phyloP scores from a whole-genome alignment of 768 basidiomycete genomes.

The Cystofilobasidium ferigula region DNA sequence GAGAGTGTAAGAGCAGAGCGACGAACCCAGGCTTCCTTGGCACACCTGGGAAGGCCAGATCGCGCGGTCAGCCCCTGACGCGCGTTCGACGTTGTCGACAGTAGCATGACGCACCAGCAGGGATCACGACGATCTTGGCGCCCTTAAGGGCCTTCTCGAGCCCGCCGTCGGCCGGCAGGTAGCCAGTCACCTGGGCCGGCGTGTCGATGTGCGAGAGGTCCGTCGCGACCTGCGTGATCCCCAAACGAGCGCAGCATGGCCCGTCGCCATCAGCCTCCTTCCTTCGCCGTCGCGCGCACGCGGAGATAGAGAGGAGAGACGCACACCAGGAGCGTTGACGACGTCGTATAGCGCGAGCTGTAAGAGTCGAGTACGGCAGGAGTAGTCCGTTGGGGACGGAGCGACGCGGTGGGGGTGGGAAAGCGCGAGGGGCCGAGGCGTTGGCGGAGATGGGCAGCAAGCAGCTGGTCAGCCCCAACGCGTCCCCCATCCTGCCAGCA shows the following conservation, averaged over 20 bases:
- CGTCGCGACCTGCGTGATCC: conserved; percentile 71
- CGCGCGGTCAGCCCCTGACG: background rate
- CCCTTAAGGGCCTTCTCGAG: conserved; percentile 82
- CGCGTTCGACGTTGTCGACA: too few species aligned
- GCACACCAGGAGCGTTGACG: conserved; percentile 79
- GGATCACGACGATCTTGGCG: conserved; percentile 86
- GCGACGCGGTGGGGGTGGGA: conserved; percentile 21
- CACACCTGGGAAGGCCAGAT: conserved; percentile 43
- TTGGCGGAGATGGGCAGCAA: background rate
- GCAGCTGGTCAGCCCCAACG: background rate
- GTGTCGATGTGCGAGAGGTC: conserved; percentile 94
- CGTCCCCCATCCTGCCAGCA: background rate
- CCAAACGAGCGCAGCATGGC: too few species aligned
- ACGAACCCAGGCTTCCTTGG: conserved; percentile 69
- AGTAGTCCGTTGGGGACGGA: background rate
- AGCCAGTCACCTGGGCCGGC: conserved; percentile 54
- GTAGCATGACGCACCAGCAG: conserved; percentile 52
- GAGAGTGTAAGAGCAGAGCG: conserved; percentile 8
- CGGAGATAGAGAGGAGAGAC: conserved; percentile 22
- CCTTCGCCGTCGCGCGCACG: too few species aligned
- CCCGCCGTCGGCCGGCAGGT: conserved; percentile 42
- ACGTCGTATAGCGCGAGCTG: conserved; percentile 83
- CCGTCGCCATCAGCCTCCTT: too few species aligned
- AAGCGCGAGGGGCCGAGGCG: background rate
- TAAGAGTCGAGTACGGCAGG: background rate